These are phyloP conservation scores for Amanita phalloides DNA, from an alignment of 768 basidiomycete genomes.

Conservation along the genomic window DNA sequence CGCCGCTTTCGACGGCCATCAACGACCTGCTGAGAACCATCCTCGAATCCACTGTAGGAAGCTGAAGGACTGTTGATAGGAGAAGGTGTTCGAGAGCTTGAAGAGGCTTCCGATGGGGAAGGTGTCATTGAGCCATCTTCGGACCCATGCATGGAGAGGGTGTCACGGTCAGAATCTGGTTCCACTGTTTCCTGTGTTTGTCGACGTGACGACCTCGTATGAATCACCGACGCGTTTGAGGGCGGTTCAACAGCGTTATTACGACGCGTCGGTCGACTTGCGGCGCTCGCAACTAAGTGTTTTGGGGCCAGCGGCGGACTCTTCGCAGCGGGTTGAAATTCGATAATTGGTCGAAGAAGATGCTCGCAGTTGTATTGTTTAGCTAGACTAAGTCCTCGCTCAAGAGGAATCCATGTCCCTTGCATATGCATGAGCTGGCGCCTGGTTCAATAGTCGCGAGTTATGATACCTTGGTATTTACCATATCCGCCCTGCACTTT, in stretches of 20 bases:
- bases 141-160: slow-evolving; percentile 60
- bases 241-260: slow-evolving; percentile 26
- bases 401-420: slow-evolving; percentile 99
- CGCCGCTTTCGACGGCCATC: slow-evolving; percentile 33
- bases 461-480: slow-evolving; percentile 83
- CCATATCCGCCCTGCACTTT: slow-evolving; percentile 99
- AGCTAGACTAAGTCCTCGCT: slow-evolving; percentile 75
- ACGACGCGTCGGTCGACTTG: slow-evolving; percentile 37
- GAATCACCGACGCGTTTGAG: slow-evolving; percentile 24
- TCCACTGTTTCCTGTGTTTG: slow-evolving; percentile 33
- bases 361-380: slow-evolving; percentile 90
- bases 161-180: slow-evolving; percentile 54
- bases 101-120: slow-evolving; percentile 77
- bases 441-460: slow-evolving; percentile 9
- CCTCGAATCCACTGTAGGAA: slow-evolving; percentile 31
- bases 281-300: slow-evolving; percentile 73
- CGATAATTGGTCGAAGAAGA: slow-evolving; percentile 84
- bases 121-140: slow-evolving; percentile 87
- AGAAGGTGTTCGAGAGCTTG: slow-evolving; percentile 89
- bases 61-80: slow-evolving; percentile 58
- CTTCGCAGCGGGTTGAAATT: slow-evolving; percentile 82
- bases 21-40: slow-evolving; percentile 23
- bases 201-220: slow-evolving; percentile 54
- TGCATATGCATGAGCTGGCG: slow-evolving; percentile 4
- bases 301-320: slow-evolving; percentile 95